Conservation (phyloP, 257 asterid genomes). For the Phtheirospermum japonicum region DNA sequence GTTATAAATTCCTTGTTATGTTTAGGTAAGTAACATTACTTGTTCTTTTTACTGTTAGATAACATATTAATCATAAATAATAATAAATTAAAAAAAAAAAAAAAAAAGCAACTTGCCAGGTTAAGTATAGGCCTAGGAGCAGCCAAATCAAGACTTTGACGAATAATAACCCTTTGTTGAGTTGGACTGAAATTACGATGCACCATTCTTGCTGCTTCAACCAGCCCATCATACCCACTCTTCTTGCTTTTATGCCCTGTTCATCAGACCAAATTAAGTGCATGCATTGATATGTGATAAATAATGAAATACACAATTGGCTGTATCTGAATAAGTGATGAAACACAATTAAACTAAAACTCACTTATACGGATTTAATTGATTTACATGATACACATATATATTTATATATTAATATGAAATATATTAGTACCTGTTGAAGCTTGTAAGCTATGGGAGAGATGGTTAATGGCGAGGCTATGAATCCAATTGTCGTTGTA, state of each 20-base stretch:
- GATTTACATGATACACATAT: constrained; percentile 13
- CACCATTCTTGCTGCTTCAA: constrained; percentile 64
- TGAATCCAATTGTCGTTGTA: constrained; percentile 71
- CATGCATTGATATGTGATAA: too few species aligned
- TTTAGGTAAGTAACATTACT: too few species aligned
- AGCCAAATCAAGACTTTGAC: constrained; percentile 59
- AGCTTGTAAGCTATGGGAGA: constrained; percentile 61
- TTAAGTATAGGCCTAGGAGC: constrained; percentile 58
- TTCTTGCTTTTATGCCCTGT: constrained; percentile 51
- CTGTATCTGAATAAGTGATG: too few species aligned
- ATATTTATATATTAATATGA: neutral
- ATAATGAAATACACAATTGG: too few species aligned
- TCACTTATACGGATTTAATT: too few species aligned
- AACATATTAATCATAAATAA: too few species aligned
- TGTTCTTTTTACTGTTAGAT: neutral
- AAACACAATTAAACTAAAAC: too few species aligned
- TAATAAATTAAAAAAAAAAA: constrained; percentile 10
- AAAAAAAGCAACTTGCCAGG: constrained; percentile 50
- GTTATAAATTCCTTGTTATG: too few species aligned
- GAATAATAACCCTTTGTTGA: constrained; percentile 42
- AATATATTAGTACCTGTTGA: constrained; percentile 32
- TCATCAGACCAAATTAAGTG: too few species aligned
- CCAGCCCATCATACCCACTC: constrained; percentile 68
- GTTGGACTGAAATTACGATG: constrained; percentile 40
- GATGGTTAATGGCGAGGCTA: constrained; percentile 68